Conservation (phyloP, 345 rosid genomes). For the Arabis alpina region DNA sequence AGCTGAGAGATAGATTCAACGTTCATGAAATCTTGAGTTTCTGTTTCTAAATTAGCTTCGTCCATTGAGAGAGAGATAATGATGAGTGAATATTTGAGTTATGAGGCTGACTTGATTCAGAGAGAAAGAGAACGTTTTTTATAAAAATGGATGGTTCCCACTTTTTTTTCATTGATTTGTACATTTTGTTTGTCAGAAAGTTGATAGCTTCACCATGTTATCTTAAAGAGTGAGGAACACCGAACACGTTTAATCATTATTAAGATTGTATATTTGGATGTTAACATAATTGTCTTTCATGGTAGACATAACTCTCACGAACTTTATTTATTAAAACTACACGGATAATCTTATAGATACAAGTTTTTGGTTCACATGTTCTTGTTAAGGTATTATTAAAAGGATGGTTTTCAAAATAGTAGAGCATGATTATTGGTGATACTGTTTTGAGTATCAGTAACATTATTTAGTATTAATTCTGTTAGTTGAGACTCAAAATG, state of each 20-base stretch:
- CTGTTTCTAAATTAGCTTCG: constrained; percentile 26
- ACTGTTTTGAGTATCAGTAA: too few species aligned
- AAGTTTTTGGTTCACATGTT: not conserved
- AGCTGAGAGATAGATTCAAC: constrained; percentile 72
- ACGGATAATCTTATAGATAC: too few species aligned
- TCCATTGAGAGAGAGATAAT: constrained; percentile 34
- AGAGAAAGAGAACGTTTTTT: constrained; percentile 26
- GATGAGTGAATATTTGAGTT: constrained; percentile 21
- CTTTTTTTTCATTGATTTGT: constrained; percentile 12
- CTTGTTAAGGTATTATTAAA: not conserved
- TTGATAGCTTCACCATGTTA: constrained; percentile 11
- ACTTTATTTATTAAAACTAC: too few species aligned
- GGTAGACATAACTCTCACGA: too few species aligned
- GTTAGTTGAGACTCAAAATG: not conserved
- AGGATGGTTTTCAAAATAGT: not conserved
- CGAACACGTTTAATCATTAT: not conserved
- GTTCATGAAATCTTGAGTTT: constrained; percentile 63
- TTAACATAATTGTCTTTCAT: too few species aligned
- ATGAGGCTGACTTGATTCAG: constrained; percentile 31
- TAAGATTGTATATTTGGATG: too few species aligned
- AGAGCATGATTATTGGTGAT: not conserved
- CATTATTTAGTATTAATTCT: too few species aligned
- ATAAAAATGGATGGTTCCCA: constrained; percentile 23
- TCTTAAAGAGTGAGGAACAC: not conserved
- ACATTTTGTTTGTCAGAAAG: constrained; percentile 21